A percentile compares a stretch with the other conserved stretches of the same genome.
These are phyloP conservation scores for Aspergillus sp. DNA, from an alignment of 2,329 filamentous ascomycete genomes.

Conservation along the genomic window DNA sequence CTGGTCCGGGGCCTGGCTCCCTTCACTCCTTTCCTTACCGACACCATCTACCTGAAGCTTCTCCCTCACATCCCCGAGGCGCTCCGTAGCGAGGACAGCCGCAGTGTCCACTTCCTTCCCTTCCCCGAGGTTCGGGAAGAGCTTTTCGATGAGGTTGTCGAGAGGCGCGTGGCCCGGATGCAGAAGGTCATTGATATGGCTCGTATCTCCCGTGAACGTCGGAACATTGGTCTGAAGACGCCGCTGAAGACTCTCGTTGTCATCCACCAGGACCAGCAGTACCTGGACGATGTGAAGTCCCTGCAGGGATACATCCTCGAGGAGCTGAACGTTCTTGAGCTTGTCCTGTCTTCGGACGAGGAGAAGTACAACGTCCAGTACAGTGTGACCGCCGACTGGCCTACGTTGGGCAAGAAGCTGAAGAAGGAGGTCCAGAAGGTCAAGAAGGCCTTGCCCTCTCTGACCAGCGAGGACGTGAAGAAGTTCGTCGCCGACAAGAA, in stretches of 20 bases:
- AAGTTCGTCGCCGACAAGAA: constrained; percentile 71
- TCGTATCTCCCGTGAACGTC: constrained; percentile 81
- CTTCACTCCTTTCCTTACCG: constrained; percentile 93
- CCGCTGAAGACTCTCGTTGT: constrained; percentile 88
- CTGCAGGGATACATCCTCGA: constrained; percentile 87
- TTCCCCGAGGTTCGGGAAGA: constrained; percentile 89
- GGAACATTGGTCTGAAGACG: constrained; percentile 82
- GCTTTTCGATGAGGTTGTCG: constrained; percentile 81
- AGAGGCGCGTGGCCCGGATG: constrained; percentile 87
- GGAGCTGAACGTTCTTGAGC: constrained; percentile 85
- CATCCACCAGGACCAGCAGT: constrained; percentile 79
- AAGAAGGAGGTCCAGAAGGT: constrained; percentile 93
- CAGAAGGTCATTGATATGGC: constrained; percentile 92
- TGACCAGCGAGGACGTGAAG: constrained; percentile 80
- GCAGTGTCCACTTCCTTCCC: constrained; percentile 87
- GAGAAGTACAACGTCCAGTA: constrained; percentile 90
- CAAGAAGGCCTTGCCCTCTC: constrained; percentile 80
- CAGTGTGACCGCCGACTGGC: constrained; percentile 88
- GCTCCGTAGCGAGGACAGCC: constrained; percentile 68
- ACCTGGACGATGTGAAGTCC: constrained; percentile 82
- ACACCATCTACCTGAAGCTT: constrained; percentile 87
- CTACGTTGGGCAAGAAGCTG: constrained; percentile 91
- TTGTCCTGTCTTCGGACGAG: constrained; percentile 83
- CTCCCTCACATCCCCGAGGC: constrained; percentile 77
- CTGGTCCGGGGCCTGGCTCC: constrained; percentile 85